Conservation (phyloP, 2,329 filamentous ascomycete species). For the Endoconidiophora polonica region DNA sequence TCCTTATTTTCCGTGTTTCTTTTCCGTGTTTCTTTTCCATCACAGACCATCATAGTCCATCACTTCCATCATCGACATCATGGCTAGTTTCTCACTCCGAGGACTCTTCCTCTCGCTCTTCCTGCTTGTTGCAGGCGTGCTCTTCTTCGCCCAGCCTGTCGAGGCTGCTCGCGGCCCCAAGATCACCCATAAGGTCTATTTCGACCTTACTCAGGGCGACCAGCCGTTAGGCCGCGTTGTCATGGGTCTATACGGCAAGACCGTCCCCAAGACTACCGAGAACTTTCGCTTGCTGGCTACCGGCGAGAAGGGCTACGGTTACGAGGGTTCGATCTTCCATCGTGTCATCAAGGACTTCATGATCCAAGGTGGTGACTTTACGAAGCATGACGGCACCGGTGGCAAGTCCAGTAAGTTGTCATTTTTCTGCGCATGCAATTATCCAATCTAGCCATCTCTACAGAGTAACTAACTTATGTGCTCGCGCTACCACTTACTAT, state of each 20-base stretch:
- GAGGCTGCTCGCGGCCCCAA: conserved; percentile 74
- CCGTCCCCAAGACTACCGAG: conserved; percentile 57
- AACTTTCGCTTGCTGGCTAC: conserved; percentile 70
- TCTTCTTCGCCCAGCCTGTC: conserved; percentile 59
- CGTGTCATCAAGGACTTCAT: conserved; percentile 83
- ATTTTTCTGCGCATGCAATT: neutral
- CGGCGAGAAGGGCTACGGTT: conserved; percentile 74
- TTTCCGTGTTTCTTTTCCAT: conserved; percentile 4
- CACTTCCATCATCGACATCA: conserved; percentile 35
- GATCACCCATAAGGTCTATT: conserved; percentile 91
- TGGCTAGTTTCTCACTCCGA: conserved; percentile 41
- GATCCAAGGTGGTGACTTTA: conserved; percentile 86
- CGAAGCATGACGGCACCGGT: conserved; percentile 63
- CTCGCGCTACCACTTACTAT: neutral
- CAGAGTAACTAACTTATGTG: neutral
- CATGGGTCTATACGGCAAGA: conserved; percentile 76
- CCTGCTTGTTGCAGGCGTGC: conserved; percentile 57
- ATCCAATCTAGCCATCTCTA: neutral
- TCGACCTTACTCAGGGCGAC: conserved; percentile 66
- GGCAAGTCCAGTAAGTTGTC: conserved; percentile 59
- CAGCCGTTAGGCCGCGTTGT: conserved; percentile 58
- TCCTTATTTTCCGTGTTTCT: conserved; percentile 12
- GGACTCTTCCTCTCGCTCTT: conserved; percentile 54
- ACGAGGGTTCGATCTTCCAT: conserved; percentile 70
- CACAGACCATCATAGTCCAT: neutral